Percentiles rank a stretch among this genome's conserved stretches.
Conservation (phyloP, 331 rosid genomes). For the Malus hybrid region DNA sequence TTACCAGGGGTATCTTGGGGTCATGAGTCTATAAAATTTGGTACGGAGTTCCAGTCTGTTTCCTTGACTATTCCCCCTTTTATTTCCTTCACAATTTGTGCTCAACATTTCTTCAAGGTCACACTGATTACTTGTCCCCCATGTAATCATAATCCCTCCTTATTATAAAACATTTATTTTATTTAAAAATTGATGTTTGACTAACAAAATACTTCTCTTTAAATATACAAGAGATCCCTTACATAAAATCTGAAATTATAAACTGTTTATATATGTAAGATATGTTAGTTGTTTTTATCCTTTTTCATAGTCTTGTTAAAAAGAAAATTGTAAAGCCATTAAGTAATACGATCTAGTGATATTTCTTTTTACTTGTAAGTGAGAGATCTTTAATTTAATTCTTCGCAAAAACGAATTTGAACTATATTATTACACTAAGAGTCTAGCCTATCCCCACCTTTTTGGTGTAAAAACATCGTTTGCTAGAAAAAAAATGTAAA, state of each 20-base stretch:
- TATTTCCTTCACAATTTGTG: not conserved
- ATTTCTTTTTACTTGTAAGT: too few species aligned
- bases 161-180: not conserved
- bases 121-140: constrained; percentile 23
- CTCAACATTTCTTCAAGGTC: constrained; percentile 24
- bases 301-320: too few species aligned
- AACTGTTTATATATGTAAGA: not conserved
- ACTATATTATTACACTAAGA: too few species aligned
- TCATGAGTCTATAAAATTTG: not conserved
- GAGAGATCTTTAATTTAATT: fast-evolving
- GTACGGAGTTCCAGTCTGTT: constrained; percentile 40
- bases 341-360: fast-evolving
- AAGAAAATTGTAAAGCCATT: too few species aligned
- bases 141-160: constrained; percentile 11
- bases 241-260: not conserved
- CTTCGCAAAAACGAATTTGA: too few species aligned
- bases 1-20: constrained; percentile 13
- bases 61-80: constrained; percentile 26
- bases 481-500: too few species aligned
- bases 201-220: not conserved
- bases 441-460: fast-evolving
- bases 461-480: too few species aligned
- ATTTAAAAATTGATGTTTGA: constrained; percentile 21
- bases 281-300: too few species aligned
- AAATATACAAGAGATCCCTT: not conserved